Conservation (phyloP, 139 green algal genomes). For the Chlamydomonas schloesseri region DNA sequence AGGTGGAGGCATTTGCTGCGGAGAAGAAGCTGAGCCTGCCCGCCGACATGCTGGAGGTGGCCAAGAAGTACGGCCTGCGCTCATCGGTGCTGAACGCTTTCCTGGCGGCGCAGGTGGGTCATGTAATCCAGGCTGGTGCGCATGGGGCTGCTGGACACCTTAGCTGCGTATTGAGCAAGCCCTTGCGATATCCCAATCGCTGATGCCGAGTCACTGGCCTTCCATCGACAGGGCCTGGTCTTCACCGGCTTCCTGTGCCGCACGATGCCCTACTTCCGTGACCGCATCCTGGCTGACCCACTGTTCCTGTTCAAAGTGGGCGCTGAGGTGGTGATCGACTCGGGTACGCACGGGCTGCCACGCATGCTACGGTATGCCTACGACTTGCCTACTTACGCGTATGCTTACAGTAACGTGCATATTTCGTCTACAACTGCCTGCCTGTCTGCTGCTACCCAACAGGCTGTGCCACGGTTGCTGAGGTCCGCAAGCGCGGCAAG, state of each 20-base stretch:
- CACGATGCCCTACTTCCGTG: constrained; percentile 76
- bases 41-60: constrained; percentile 66
- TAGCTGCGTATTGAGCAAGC: too few relatives aligned
- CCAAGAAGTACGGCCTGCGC: constrained; percentile 59
- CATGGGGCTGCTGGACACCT: too few relatives aligned
- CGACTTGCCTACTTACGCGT: too few relatives aligned
- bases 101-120: constrained; percentile 47
- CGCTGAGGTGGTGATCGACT: constrained; percentile 93
- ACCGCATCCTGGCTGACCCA: constrained; percentile 88
- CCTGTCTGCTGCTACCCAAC: too few relatives aligned
- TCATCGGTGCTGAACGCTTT: constrained; percentile 47
- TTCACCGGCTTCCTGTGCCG: constrained; percentile 70
- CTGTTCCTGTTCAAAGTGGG: constrained; percentile 93
- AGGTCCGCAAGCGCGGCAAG: constrained; percentile 94
- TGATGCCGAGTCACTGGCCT: too few relatives aligned
- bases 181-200: too few relatives aligned
- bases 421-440: too few relatives aligned
- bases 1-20: constrained; percentile 61
- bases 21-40: constrained; percentile 63
- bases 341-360: constrained; percentile 56
- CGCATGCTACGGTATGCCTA: not conserved
- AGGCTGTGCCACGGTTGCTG: constrained; percentile 94
- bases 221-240: constrained; percentile 24
- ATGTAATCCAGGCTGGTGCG: too few relatives aligned
- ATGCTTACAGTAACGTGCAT: too few relatives aligned